Evolutionary conservation across 495 filamentous ascomycete genomes (phyloP), one percentile per base, ranked within the genome.

Genomic region (Lepraria neglecta): DNA sequence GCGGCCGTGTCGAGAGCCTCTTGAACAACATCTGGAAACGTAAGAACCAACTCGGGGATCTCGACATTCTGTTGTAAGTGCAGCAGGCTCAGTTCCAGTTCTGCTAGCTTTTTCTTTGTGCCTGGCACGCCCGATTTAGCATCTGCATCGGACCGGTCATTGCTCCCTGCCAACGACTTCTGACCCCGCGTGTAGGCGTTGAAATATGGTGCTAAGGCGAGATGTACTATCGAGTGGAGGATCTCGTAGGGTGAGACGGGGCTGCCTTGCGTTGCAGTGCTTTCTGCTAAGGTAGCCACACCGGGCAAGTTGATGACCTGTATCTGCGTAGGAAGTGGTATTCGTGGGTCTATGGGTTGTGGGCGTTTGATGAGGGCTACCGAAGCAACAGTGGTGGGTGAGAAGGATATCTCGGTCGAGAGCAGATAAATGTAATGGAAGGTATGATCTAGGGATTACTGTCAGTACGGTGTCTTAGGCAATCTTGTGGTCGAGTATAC

Each of bases 41-140:
- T 84, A 55, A 99, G 78, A 4, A 86, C 86, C 30, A 97, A 77
- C 61, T 91, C 90, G 17, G 95, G 95, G 50, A 99, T 97, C 73
- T 99, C 94, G 57, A 95, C 89, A 79, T 97, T 97, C 69, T 97
- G 92, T 74, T 96, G 92, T 47, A 97, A 79, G 69, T 97, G 91
- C 61, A 88, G 77, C 59, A 99, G 79, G 62, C 86, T 92, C 58
- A 95, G 77, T 70, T 95, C 92, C 63, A 99, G 77, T 67, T 99
- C 95, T 15, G 91, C 92, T 71, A 96, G 83, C 70, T 89, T 90
- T 80, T 95, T 95, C 79, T 95, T 97, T 31, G 94, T 90, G 10
- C 91, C 90, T n/a, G 94, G 89, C 65, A 99, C 90, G 46, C 92
- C 92, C 17, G 89, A 95, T 78, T 95, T 94, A 19, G 86, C 84